Percentiles rank a stretch among this genome's conserved stretches.
Evolutionary conservation across 805 yeast genomes (phyloP).

Genomic region (Zygoascus biomembranicola): DNA sequence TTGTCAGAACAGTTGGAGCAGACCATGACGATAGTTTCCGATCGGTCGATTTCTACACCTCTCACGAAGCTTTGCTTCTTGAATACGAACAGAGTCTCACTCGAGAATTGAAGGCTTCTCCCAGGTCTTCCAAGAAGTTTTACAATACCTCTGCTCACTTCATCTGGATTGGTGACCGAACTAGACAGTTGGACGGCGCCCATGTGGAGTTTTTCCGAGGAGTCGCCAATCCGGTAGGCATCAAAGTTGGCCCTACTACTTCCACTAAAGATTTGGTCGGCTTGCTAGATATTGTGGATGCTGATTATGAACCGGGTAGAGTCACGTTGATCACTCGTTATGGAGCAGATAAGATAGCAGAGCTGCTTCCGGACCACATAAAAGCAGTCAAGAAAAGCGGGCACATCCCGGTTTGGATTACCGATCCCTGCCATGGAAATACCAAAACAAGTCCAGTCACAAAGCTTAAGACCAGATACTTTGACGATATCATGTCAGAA

Average conservation of each 20-base stretch:
- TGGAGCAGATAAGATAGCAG: conserved; percentile 31
- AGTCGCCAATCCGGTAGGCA: conserved; percentile 34
- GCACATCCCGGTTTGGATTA: conserved; percentile 37
- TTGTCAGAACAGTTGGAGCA: conserved; percentile 35
- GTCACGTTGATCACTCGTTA: conserved; percentile 36
- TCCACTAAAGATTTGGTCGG: conserved; percentile 29
- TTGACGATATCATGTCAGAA: conserved; percentile 35
- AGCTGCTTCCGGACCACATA: conserved; percentile 33
- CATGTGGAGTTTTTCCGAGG: conserved; percentile 39
- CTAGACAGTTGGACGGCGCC: conserved; percentile 38
- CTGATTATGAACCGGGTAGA: conserved; percentile 30
- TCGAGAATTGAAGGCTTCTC: conserved; percentile 22
- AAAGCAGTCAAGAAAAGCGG: conserved; percentile 30
- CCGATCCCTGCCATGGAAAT: conserved; percentile 39
- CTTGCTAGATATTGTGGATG: conserved; percentile 33
- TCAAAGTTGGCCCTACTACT: conserved; percentile 38
- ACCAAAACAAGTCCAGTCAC: conserved; percentile 32
- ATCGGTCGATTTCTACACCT: conserved; percentile 32
- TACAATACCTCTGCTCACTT: conserved; percentile 37
- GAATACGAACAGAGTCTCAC: conserved; percentile 37
- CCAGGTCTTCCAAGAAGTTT: conserved; percentile 18
- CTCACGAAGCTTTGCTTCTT: conserved; percentile 35
- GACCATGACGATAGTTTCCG: conserved; percentile 19
- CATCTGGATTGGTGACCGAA: conserved; percentile 38
- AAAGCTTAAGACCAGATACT: conserved; percentile 34